These are phyloP conservation scores for Aspergillus sergii DNA, from an alignment of 2,329 filamentous ascomycete genomes.

Conservation along the genomic window DNA sequence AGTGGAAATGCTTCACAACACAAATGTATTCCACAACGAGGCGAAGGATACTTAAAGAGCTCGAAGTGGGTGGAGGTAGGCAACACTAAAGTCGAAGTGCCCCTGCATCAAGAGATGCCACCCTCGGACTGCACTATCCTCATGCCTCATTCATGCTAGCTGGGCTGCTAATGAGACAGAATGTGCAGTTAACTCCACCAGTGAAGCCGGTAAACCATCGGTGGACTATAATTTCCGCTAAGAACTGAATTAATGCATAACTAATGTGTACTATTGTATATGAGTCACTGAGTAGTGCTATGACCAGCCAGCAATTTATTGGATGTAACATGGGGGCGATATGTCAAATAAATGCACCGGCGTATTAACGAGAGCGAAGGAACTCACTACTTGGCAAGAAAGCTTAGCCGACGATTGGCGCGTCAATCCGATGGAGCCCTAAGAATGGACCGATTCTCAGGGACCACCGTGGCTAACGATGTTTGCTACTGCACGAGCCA, in stretches of 20 bases:
- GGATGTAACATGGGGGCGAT: not conserved
- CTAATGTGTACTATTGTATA: not conserved
- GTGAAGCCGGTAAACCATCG: not conserved
- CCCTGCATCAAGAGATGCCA: not conserved
- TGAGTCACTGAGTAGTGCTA: not conserved
- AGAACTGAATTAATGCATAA: not conserved
- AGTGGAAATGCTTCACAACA: not conserved
- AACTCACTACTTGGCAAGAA: not conserved
- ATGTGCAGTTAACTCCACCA: not conserved
- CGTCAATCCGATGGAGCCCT: not conserved
- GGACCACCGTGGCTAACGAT: not conserved
- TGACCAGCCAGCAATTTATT: not conserved
- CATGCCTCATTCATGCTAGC: not conserved
- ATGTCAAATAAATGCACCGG: not conserved
- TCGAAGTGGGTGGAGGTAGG: not conserved
- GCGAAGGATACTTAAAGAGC: not conserved
- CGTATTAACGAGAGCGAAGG: not conserved
- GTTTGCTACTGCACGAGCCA: not conserved
- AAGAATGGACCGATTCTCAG: not conserved
- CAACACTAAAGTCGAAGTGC: not conserved
- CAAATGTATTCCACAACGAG: not conserved
- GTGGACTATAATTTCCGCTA: not conserved
- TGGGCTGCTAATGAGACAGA: not conserved
- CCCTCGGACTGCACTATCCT: not conserved
- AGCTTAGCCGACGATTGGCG: not conserved